These are phyloP conservation scores for Monosporascus cannonballus DNA, from an alignment of 2,329 filamentous ascomycete genomes.

Conservation along the genomic window DNA sequence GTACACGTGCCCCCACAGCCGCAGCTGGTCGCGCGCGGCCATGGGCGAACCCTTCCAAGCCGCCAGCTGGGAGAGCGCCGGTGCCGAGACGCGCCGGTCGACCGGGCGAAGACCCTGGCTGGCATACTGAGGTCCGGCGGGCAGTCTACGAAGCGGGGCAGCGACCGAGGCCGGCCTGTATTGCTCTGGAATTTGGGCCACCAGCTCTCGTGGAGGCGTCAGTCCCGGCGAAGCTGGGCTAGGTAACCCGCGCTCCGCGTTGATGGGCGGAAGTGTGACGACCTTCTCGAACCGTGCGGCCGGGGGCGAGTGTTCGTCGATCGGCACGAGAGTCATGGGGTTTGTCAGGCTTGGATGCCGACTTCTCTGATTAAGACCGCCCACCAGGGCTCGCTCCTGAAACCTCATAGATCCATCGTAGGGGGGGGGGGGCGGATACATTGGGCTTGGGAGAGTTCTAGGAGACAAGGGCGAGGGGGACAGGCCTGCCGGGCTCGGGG, in stretches of 20 bases:
- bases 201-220: slow-evolving; percentile 1
- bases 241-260: slow-evolving; percentile 3
- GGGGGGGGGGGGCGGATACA: slow-evolving; percentile 24
- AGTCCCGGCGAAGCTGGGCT: slow-evolving; percentile 4
- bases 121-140: too few species aligned
- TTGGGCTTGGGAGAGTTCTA: slow-evolving; percentile 26
- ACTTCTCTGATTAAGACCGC: slow-evolving; percentile 25
- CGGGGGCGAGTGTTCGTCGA: slow-evolving; percentile 23
- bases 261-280: slow-evolving; percentile 17
- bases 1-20: slow-evolving; percentile 35
- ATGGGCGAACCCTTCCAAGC: slow-evolving; percentile 13
- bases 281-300: slow-evolving; percentile 20
- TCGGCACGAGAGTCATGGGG: slow-evolving; percentile 19
- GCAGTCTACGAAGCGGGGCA: too few species aligned
- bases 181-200: too few species aligned
- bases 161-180: too few species aligned
- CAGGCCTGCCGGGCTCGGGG: slow-evolving; percentile 17
- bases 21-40: slow-evolving; percentile 28
- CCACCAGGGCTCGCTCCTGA: slow-evolving; percentile 30
- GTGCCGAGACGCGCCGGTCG: neutral
- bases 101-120: neutral
- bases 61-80: neutral
- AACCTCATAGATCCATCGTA: slow-evolving; percentile 29
- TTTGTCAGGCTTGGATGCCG: slow-evolving; percentile 13
- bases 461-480: slow-evolving; percentile 26